Evolutionary conservation across 441 rosid genomes (phyloP), one percentile per base, ranked within the genome.

Genomic region (Pelargonium australe): DNA sequence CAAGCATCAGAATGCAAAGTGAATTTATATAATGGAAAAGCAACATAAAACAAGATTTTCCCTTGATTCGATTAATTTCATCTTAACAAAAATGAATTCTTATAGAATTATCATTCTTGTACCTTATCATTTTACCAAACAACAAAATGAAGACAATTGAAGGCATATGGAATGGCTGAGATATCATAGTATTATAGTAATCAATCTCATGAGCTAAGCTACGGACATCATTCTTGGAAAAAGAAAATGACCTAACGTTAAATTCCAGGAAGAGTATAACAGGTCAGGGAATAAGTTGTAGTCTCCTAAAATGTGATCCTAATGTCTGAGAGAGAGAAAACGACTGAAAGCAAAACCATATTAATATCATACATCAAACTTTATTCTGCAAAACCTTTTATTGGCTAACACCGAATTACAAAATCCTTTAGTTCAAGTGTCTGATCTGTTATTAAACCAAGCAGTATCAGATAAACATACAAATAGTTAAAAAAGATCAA

Each of bases 381-480:
- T 51, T 51, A 51, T 12, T 51, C 14, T 12, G 7, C n/a, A 6
- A 51, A 51, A 51, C 17, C 57, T 51, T 14, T 51, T 13, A 51
- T 51, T 51, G 57, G 57, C n/a, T 34, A 12, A 51, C 16, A 12
- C 16, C 16, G 6, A n/a, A 51, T 51, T 0, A 51, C 17, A 51
- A 51, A 51, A 51, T 51, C 57, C 57, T 14, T 13, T 13, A 51
- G 57, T 51, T 1, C 17, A 51, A 12, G 7, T 51, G 57, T 51
- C n/a, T 51, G 57, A 51, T 13, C 57, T 51, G 16, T 51, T 51
- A 51, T 51, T 51, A 14, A 51, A 51, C 57, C 57, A 51, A 51
- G 17, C 14, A 51, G 17, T 51, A 12, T 7, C 57, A 51, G 57
- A 51, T 51, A 13, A 2, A 51, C 57, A 51, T n/a, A 4, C 57